Conservation (phyloP, 208 protist species). For the Crithidia brevicula region DNA sequence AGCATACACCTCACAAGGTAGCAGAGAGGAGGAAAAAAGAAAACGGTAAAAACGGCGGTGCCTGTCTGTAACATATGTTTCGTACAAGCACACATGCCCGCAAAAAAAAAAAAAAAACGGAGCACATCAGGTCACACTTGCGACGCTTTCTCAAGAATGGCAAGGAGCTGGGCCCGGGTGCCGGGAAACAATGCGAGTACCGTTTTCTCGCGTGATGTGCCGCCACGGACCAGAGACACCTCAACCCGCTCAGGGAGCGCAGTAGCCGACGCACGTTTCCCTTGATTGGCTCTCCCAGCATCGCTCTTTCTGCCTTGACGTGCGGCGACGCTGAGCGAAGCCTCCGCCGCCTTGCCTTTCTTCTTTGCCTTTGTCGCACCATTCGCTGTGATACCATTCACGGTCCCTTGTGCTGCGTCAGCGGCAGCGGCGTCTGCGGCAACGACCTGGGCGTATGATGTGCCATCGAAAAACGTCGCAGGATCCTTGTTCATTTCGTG, state of each 20-base stretch:
- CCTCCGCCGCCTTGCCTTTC: constrained; percentile 25
- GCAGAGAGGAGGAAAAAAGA: not conserved
- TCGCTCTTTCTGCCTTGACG: not conserved
- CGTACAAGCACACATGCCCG: too few species aligned
- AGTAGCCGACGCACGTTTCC: not conserved
- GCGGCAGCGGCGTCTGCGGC: constrained; percentile 7
- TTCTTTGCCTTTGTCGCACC: constrained; percentile 19
- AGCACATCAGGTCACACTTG: not conserved
- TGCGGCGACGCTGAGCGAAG: not conserved
- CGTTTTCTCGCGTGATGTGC: constrained; percentile 63
- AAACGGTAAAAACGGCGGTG: too few species aligned
- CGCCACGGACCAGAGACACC: constrained; percentile 57
- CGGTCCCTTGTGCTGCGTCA: not conserved
- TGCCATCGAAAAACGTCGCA: constrained; percentile 26
- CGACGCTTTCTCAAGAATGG: constrained; percentile 49
- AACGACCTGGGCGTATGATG: constrained; percentile 26
- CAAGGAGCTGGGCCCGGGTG: constrained; percentile 55
- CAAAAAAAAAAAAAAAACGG: not conserved
- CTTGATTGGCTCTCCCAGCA: not conserved
- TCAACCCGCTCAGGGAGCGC: constrained; percentile 37
- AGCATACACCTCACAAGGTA: too few species aligned
- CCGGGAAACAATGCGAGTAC: constrained; percentile 61
- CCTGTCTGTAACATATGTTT: too few species aligned
- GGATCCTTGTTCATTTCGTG: constrained; percentile 21
- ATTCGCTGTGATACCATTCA: not conserved